Evolutionary conservation across 2,329 filamentous ascomycete species (phyloP).

Genomic region (Fusarium aywerte): DNA sequence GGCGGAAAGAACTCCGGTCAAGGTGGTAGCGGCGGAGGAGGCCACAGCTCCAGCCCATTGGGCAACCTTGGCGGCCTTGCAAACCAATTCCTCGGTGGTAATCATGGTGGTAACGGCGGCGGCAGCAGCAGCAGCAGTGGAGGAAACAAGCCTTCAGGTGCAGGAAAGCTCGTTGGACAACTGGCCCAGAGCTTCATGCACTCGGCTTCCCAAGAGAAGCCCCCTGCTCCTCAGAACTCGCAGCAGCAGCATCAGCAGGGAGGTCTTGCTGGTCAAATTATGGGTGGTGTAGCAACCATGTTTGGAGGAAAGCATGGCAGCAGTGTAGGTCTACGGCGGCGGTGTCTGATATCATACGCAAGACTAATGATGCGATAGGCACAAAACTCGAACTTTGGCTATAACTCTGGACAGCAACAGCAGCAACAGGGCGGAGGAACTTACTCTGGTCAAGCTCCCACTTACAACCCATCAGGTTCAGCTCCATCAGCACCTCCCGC

Average conservation of each 20-base stretch:
- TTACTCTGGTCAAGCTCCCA: constrained; percentile 72
- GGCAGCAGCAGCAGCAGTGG: constrained; percentile 48
- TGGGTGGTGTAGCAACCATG: constrained; percentile 67
- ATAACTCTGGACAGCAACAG: constrained; percentile 62
- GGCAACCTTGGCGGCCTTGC: constrained; percentile 58
- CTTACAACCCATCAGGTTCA: constrained; percentile 52
- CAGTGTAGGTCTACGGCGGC: constrained; percentile 46
- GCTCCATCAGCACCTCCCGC: constrained; percentile 43
- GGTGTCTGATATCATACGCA: not conserved
- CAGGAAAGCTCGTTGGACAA: constrained; percentile 67
- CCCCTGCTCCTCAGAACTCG: constrained; percentile 58
- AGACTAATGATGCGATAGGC: constrained; percentile 50
- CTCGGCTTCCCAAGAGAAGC: constrained; percentile 58
- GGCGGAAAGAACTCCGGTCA: constrained; percentile 56
- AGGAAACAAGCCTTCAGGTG: constrained; percentile 53
- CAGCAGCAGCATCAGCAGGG: constrained; percentile 50
- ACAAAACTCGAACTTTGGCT: constrained; percentile 67
- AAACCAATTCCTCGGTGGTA: constrained; percentile 58
- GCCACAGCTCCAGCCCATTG: constrained; percentile 53
- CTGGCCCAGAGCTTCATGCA: constrained; percentile 67
- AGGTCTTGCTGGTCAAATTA: constrained; percentile 63
- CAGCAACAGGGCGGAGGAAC: constrained; percentile 26
- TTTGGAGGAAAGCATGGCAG: constrained; percentile 59
- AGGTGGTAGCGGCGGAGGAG: constrained; percentile 45
- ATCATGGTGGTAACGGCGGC: constrained; percentile 35